Percentiles rank a stretch among this genome's conserved stretches.
Evolutionary conservation across 1,284 basidiomycete genomes (phyloP).

Genomic region (Ustilago shanxiensis): DNA sequence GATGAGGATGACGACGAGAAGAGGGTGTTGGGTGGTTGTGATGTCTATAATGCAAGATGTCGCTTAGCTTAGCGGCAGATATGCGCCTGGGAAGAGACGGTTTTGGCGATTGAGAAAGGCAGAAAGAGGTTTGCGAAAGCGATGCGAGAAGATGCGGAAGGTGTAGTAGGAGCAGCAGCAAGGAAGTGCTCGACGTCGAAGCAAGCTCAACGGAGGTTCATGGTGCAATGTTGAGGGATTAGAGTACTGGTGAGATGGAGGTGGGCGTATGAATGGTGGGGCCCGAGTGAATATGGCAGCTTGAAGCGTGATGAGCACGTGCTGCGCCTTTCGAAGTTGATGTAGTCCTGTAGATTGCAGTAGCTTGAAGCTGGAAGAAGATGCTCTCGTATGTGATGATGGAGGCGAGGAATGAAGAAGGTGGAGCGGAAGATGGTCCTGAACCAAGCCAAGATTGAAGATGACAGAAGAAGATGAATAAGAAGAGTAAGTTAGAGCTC

Average conservation of each 20-base stretch:
- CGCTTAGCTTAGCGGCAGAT: neutral
- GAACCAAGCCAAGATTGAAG: no score
- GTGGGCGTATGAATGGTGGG: neutral
- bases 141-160: neutral
- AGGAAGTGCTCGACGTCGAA: neutral
- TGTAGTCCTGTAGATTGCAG: no score
- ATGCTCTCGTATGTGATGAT: no score
- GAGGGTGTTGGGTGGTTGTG: neutral
- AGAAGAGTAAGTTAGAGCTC: no score
- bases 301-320: neutral
- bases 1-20: no score
- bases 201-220: slow-evolving; percentile 13
- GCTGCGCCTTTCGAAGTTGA: no score
- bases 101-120: neutral
- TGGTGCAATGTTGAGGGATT: neutral
- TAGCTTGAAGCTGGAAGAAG: no score
- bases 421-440: no score
- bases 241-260: neutral
- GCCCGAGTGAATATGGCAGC: neutral
- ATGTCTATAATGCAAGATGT: neutral
- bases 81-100: neutral
- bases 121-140: neutral
- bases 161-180: slow-evolving; percentile 3
- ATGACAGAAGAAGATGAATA: no score
- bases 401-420: no score